Evolutionary conservation across 2,329 filamentous ascomycete species (phyloP), one percentile per base, ranked within the genome.

Genomic region (Lachnellula arida): DNA sequence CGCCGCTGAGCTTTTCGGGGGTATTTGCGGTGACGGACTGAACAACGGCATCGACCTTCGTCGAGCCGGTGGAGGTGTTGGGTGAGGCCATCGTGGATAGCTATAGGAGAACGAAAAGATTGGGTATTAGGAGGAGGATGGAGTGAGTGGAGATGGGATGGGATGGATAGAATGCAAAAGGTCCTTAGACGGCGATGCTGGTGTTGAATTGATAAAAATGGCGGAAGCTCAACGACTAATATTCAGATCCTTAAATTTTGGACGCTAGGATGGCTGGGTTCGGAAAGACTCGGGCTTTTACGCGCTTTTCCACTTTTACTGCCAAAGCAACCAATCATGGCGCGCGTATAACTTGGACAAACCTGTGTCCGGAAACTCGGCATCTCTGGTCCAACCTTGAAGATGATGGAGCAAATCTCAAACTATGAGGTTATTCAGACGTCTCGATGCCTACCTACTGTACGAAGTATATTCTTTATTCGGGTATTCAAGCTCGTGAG

Each of bases 1-100:
- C 48, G 61, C 86, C 84, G 66, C 74, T 78, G 64, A 84, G 79
- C 74, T 83, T 79, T 64, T 71, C 67, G 48, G 69, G 68, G 37
- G 67, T 65, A 46, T 63, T 64, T 44, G 67, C 65, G 52, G 60
- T 56, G 55, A 70, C 57, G 12, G 63, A 65, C 39, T 69, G 61
- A 60, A 70, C 60, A 53, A 64, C 63, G 46, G 67, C 65, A 53
- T 70, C 68, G 60, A 68, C 65, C 60, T 70, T 68, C 32, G 63
- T 58, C 55, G 67, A 66, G 55, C 66, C 64, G 49, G 66, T 68
- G 46, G 65, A 65, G 49, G 63, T 58, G 25, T 60, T 46, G 11
- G 65, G 50, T 40, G 64, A 51, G 46, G 65, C 57, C 65, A 67
- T 65, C 57, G 53, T 63, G 46, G n/a, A 48, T 19, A 57, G 53